Evolutionary conservation across 2,329 filamentous ascomycete species (phyloP).

Genomic region (Calonectria ilicicola): DNA sequence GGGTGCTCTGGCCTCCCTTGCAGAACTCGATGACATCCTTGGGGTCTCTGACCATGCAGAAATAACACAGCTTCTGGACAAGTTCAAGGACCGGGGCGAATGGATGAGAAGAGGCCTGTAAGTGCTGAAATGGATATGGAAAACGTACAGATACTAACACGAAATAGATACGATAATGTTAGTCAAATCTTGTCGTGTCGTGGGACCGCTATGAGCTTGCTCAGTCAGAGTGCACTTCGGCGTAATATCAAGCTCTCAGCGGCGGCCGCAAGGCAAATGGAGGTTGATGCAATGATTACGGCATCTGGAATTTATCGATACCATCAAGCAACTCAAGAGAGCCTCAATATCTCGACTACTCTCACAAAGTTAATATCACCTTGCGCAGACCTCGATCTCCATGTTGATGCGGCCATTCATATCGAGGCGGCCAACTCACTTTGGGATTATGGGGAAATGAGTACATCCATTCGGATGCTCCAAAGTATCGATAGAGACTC

Average conservation of each 20-base stretch:
- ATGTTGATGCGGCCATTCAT: slow-evolving; percentile 80
- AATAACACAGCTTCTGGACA: slow-evolving; percentile 70
- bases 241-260: slow-evolving; percentile 70
- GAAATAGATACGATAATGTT: slow-evolving; percentile 77
- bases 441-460: slow-evolving; percentile 94
- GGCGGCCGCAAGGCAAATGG: slow-evolving; percentile 74
- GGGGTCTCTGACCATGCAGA: slow-evolving; percentile 69
- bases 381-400: slow-evolving; percentile 78
- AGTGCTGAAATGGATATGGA: slow-evolving; percentile 42
- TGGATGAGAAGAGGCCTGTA: slow-evolving; percentile 90
- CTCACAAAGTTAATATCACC: slow-evolving; percentile 81
- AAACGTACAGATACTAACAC: slow-evolving; percentile 19
- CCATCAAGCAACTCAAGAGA: slow-evolving; percentile 87
- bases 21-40: slow-evolving; percentile 85
- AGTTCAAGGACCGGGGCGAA: slow-evolving; percentile 72
- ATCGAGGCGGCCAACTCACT: slow-evolving; percentile 90
- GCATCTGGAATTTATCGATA: slow-evolving; percentile 82
- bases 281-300: slow-evolving; percentile 81
- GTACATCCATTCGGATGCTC: slow-evolving; percentile 89
- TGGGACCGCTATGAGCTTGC: slow-evolving; percentile 82
- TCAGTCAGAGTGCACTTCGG: slow-evolving; percentile 79
- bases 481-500: slow-evolving; percentile 74
- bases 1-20: slow-evolving; percentile 76
- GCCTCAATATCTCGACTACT: slow-evolving; percentile 85
- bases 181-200: slow-evolving; percentile 85